Evolutionary conservation across 768 basidiomycete species (phyloP).

Genomic region (Hygrocybe coccinea): DNA sequence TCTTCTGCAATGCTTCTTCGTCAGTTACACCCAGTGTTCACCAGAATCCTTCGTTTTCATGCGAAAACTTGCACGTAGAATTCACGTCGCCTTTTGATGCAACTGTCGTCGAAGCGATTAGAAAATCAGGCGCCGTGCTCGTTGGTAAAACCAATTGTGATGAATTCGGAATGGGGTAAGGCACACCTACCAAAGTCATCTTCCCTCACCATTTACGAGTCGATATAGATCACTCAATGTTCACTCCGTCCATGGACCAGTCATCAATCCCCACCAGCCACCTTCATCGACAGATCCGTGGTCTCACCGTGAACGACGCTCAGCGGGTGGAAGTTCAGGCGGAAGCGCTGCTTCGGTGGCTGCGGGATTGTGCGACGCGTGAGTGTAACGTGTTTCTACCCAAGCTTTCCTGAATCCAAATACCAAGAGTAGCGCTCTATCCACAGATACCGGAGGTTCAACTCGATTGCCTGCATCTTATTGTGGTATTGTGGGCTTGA

Average conservation of each 20-base stretch:
- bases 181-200: slow-evolving; percentile 3
- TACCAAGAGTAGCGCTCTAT: slow-evolving; percentile 59
- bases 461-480: slow-evolving; percentile 90
- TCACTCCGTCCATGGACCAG: slow-evolving; percentile 69
- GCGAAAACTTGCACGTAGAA: slow-evolving; percentile 34
- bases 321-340: slow-evolving; percentile 90
- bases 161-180: slow-evolving; percentile 97
- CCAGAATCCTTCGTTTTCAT: not conserved
- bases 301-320: slow-evolving; percentile 41
- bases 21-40: slow-evolving; percentile 23
- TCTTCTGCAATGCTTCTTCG: slow-evolving; percentile 71
- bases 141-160: slow-evolving; percentile 93
- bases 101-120: slow-evolving; percentile 68
- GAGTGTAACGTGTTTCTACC: slow-evolving; percentile 30
- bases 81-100: slow-evolving; percentile 83
- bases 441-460: slow-evolving; percentile 95
- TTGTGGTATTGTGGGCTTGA: slow-evolving; percentile 86
- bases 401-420: not conserved
- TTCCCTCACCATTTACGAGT: not conserved
- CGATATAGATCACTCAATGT: slow-evolving; percentile 65
- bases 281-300: slow-evolving; percentile 18
- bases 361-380: slow-evolving; percentile 80
- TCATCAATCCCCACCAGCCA: slow-evolving; percentile 65
- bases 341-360: slow-evolving; percentile 94
- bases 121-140: slow-evolving; percentile 59